A percentile compares a stretch with the other conserved stretches of the same genome.
These are phyloP conservation scores for Xylariaceae sp. DNA, from an alignment of 2,329 filamentous ascomycete genomes.

Conservation along the genomic window DNA sequence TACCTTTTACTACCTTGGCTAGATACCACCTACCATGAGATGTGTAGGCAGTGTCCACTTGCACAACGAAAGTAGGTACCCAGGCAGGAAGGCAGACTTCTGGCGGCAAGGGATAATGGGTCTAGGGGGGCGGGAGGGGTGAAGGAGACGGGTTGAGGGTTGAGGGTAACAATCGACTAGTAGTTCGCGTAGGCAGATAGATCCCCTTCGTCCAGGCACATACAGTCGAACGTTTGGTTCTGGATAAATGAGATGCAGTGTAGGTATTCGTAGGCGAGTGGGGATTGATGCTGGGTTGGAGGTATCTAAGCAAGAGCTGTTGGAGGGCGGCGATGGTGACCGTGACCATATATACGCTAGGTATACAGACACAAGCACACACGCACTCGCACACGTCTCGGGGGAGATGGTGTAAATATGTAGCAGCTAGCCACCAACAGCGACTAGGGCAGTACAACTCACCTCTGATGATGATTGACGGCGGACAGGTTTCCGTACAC, in stretches of 20 bases:
- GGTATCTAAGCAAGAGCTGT: not conserved
- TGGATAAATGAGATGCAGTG: constrained; percentile 1
- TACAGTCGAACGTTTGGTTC: constrained; percentile 1
- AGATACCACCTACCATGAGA: constrained; percentile 2
- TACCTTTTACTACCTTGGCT: constrained; percentile 5
- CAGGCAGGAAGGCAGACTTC: constrained; percentile 3
- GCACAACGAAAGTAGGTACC: constrained; percentile 2
- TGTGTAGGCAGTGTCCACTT: not conserved
- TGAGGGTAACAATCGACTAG: not conserved
- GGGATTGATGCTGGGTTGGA: constrained; percentile 6
- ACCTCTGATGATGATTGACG: constrained; percentile 12
- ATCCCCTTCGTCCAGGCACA: not conserved
- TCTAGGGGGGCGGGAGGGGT: not conserved
- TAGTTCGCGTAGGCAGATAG: constrained; percentile 2
- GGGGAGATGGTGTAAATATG: constrained; percentile 12
- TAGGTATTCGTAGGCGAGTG: constrained; percentile 4
- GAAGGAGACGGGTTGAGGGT: not conserved
- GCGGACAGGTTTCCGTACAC: constrained; percentile 3
- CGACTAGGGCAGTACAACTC: constrained; percentile 11
- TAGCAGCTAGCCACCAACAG: constrained; percentile 6
- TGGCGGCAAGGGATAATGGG: constrained; percentile 2
- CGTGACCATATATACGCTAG: constrained; percentile 5
- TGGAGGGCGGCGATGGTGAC: constrained; percentile 5
- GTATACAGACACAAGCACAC: not conserved
- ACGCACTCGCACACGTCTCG: constrained; percentile 7